Percentiles rank a stretch among this genome's conserved stretches.
phyloP scores from a whole-genome alignment of 2,329 filamentous ascomycete genomes.

The Arthrobotrys pseudoclavata region DNA sequence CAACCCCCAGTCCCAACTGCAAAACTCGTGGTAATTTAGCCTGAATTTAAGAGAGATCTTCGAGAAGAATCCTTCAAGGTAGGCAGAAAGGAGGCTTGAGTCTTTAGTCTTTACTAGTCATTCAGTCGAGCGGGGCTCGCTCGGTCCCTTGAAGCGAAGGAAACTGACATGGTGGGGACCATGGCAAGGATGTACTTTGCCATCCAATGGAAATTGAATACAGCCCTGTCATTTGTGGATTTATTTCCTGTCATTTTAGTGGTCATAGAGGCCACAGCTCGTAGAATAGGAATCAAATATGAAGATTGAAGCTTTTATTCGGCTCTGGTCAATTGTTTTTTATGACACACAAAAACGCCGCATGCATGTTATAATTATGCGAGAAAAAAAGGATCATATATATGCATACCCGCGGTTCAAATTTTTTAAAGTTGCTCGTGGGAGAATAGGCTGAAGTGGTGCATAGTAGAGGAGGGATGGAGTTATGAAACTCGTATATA shows the following conservation, averaged over 20 bases:
- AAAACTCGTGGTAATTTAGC: constrained; percentile 27
- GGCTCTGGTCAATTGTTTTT: background rate
- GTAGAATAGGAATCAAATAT: background rate
- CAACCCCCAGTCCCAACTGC: constrained; percentile 4
- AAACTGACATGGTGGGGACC: constrained; percentile 14
- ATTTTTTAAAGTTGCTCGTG: constrained; percentile 25
- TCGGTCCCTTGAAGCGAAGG: constrained; percentile 33
- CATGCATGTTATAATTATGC: background rate
- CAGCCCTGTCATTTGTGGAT: constrained; percentile 9
- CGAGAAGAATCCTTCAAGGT: constrained; percentile 18
- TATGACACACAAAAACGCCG: background rate
- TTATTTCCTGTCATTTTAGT: background rate
- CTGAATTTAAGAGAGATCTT: constrained; percentile 20
- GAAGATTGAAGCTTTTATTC: background rate
- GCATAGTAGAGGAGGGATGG: constrained; percentile 2
- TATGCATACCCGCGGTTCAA: constrained; percentile 31
- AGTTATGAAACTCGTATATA: background rate
- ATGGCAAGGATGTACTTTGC: constrained; percentile 10
- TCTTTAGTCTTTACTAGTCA: background rate
- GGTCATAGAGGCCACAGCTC: too few species aligned
- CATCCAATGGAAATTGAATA: constrained; percentile 13
- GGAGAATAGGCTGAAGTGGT: constrained; percentile 20
- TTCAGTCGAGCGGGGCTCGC: constrained; percentile 26
- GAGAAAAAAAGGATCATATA: constrained; percentile 2
- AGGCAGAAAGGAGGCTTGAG: constrained; percentile 2